Evolutionary conservation across 2,329 filamentous ascomycete genomes (phyloP).

Genomic region (Trichothecium roseum): DNA sequence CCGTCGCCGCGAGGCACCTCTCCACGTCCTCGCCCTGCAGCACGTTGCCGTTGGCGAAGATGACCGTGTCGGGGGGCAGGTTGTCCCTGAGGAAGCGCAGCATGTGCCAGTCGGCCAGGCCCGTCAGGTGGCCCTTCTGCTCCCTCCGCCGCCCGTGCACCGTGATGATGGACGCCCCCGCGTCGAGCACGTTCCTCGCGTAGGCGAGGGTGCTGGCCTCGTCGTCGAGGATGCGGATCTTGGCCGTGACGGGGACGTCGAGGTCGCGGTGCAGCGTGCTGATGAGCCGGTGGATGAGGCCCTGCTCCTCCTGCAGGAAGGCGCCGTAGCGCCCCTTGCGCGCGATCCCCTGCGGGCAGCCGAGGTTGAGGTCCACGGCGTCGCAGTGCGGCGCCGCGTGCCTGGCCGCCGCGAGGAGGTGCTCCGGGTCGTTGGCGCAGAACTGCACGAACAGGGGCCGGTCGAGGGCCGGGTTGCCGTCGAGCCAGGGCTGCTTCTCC

Average conservation of each 20-base stretch:
- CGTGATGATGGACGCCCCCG: slow-evolving; percentile 86
- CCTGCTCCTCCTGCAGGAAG: slow-evolving; percentile 89
- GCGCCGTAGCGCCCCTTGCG: slow-evolving; percentile 84
- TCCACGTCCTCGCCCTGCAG: slow-evolving; percentile 70
- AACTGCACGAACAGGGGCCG: slow-evolving; percentile 93
- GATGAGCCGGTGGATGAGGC: slow-evolving; percentile 72
- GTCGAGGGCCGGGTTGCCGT: slow-evolving; percentile 78
- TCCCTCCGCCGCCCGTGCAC: slow-evolving; percentile 83
- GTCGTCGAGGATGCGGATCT: slow-evolving; percentile 83
- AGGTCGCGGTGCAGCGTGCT: slow-evolving; percentile 71
- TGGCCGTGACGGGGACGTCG: slow-evolving; percentile 80
- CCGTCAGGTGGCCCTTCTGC: slow-evolving; percentile 93
- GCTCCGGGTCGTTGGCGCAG: slow-evolving; percentile 79
- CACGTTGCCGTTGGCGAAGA: slow-evolving; percentile 96
- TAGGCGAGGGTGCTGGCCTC: slow-evolving; percentile 81
- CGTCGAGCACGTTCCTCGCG: slow-evolving; percentile 73
- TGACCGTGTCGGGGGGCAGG: slow-evolving; percentile 75
- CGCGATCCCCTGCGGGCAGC: slow-evolving; percentile 93
- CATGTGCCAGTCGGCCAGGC: slow-evolving; percentile 82
- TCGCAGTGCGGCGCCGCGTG: slow-evolving; percentile 82
- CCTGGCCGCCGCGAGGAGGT: slow-evolving; percentile 67
- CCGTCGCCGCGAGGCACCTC: slow-evolving; percentile 68
- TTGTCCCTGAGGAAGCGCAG: slow-evolving; percentile 75
- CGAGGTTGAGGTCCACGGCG: slow-evolving; percentile 89
- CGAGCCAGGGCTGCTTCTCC: slow-evolving; percentile 48